Base-by-base conservation (phyloP, 305 asterid genomes). In the Rubia tinctorum region DNA sequence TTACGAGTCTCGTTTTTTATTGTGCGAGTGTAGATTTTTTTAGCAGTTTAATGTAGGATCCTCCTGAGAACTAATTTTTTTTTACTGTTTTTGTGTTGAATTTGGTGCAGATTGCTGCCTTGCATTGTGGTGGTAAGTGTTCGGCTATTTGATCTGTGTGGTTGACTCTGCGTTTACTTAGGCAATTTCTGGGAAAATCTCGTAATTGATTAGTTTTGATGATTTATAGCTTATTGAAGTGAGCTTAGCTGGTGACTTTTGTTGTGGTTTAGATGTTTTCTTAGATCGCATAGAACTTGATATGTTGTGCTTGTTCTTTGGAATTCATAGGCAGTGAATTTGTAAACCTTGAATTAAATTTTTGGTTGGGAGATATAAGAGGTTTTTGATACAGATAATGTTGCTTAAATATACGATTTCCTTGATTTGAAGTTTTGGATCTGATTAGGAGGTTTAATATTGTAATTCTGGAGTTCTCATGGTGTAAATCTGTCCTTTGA, bases 81-180 rank as follows among this genome's bases (percentile, higher is more conserved):
- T 39, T 23, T 18, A 18, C 9, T 53, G 60, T 18, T 30, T 76
- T 49, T 75, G 8, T 71, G 68, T 25, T 47, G 15, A 2, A 20
- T 47, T 56, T 60, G 60, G 60, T 8, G 89, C 98, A 93, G 98
- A 87, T 88, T 93, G 97, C 79, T 93, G 98, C 86, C 74, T 91
- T 73, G 69, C 98, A 66, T 73, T 93, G 25, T 93, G 96, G 96
- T 93, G 98, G 98, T 93, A 77, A 85, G 98, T 79, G 13, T 55
- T 45, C 10, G 40, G 71, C 45, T 27, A 27, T 45, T 63, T 51
- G 9, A 56, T 30, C 70, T 44, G 34, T 22, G 40, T 60, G 60
- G 23, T 63, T 68, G 87, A 79, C 84, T 80, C 63, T 22, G 27
- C 8, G 27, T 73, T 73, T 69, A 63, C 76, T 44, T 47, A 18